Conservation (phyloP, 805 yeast genomes). For the Teunomyces barrocoloradensis region DNA sequence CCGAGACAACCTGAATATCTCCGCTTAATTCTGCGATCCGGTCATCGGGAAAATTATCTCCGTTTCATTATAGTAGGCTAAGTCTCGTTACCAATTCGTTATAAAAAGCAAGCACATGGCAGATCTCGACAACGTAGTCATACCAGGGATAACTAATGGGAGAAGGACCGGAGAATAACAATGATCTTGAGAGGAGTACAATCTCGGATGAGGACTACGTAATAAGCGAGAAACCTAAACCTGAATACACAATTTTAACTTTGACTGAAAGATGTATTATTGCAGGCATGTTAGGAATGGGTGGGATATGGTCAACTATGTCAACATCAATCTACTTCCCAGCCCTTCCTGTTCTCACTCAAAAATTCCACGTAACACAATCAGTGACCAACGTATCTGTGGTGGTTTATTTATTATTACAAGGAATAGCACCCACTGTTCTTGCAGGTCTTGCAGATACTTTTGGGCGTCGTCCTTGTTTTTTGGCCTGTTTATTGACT, state of each 20-base stretch:
- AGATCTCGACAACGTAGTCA: too few species aligned
- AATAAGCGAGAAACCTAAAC: not conserved
- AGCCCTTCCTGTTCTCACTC: slow-evolving; percentile 59
- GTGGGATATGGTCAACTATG: slow-evolving; percentile 66
- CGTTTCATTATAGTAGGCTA: too few species aligned
- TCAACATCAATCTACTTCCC: slow-evolving; percentile 83
- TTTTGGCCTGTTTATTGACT: slow-evolving; percentile 50
- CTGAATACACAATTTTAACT: slow-evolving; percentile 43
- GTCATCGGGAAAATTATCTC: too few species aligned
- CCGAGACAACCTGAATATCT: too few species aligned
- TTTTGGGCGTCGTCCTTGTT: slow-evolving; percentile 69
- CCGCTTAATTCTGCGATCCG: too few species aligned
- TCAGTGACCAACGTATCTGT: slow-evolving; percentile 70
- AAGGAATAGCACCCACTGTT: slow-evolving; percentile 73
- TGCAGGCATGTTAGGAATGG: slow-evolving; percentile 38
- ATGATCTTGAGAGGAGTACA: not conserved
- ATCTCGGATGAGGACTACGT: too few species aligned
- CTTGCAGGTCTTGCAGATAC: slow-evolving; percentile 68
- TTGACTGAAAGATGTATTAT: slow-evolving; percentile 39
- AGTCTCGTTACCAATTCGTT: too few species aligned
- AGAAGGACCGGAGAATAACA: not conserved
- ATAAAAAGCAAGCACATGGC: too few species aligned
- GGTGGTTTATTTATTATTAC: slow-evolving; percentile 72
- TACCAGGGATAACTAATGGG: not conserved
- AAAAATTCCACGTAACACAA: slow-evolving; percentile 52